phyloP scores from a whole-genome alignment of 2,329 filamentous ascomycete genomes.

The Neofusicoccum laricinum region DNA sequence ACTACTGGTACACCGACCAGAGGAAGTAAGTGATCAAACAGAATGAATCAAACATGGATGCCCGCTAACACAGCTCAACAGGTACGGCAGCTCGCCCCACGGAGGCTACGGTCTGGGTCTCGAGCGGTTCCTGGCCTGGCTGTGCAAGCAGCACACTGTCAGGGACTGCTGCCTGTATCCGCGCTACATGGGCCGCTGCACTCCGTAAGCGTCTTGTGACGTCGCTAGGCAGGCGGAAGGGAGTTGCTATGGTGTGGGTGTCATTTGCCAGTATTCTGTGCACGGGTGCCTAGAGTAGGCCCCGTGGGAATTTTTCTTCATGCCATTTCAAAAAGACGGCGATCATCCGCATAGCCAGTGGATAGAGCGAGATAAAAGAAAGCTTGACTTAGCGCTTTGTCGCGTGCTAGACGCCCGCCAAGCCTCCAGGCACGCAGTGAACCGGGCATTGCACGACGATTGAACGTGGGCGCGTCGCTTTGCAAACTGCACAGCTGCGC shows the following conservation, averaged over 20 bases:
- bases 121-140: conserved; percentile 72
- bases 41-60: background rate
- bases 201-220: conserved; percentile 52
- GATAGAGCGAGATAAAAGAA: conserved; percentile 15
- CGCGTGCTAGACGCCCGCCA: background rate
- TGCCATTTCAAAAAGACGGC: background rate
- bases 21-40: conserved; percentile 65
- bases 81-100: conserved; percentile 88
- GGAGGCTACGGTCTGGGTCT: conserved; percentile 91
- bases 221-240: background rate
- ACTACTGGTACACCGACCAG: conserved; percentile 99
- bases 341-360: background rate
- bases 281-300: background rate
- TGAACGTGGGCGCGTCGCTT: background rate
- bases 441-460: background rate
- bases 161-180: conserved; percentile 72
- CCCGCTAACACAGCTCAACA: conserved; percentile 31
- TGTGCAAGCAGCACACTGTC: conserved; percentile 65
- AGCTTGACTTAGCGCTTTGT: conserved; percentile 9
- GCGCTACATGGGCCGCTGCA: conserved; percentile 77
- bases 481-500: background rate
- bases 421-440: background rate
- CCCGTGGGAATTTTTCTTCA: background rate
- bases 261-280: background rate
- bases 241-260: background rate